Base-by-base conservation (phyloP, 257 asterid species). In the Solanum microdontum region DNA sequence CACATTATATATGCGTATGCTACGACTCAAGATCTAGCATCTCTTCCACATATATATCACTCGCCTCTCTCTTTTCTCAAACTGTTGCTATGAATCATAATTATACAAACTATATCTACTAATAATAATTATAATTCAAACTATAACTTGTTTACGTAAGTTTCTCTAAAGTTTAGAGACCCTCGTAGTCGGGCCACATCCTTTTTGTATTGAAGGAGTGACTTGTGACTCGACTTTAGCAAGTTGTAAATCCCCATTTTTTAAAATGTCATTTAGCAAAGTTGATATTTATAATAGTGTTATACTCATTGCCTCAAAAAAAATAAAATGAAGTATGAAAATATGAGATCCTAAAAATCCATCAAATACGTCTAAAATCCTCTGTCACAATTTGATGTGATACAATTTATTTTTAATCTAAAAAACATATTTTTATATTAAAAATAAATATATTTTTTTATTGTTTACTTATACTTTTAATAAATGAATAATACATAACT, bases 31-130 rank as follows among this genome's bases (percentile, higher is more conserved):
- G 55, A 48, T 39, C 45, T 48, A 60, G 12, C 11, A 3, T 60
- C 26, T 60, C 68, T 21, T 21, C 11, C 68, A 8, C 7, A 55
- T 28, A 28, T 28, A 28, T 28, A 28, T 28, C 32, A 4, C 15
- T 0, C 0, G 14, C 15, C 3, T n/a, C 8, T 64, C 7, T 64
- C 14, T 11, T n/a, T 11, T n/a, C 2, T 64, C 17, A n/a, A 4
- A 64, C 13, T n/a, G 0, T 11, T 64, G 1, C 3, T 11, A n/a
- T 64, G 28, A 64, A 64, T 64, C 4, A 4, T 11, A 11, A 4
- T n/a, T 64, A n/a, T 64, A n/a, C 8, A 64, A 64, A 24, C 15
- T 4, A 64, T 64, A 64, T n/a, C 7, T 60, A 21, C 0, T 60
- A 0, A 10, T 10, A 64, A n/a, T n/a, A 11, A n/a, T 64, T 64